These are phyloP conservation scores for Trametes polyzona DNA, from an alignment of 1,284 basidiomycete genomes.

Conservation along the genomic window DNA sequence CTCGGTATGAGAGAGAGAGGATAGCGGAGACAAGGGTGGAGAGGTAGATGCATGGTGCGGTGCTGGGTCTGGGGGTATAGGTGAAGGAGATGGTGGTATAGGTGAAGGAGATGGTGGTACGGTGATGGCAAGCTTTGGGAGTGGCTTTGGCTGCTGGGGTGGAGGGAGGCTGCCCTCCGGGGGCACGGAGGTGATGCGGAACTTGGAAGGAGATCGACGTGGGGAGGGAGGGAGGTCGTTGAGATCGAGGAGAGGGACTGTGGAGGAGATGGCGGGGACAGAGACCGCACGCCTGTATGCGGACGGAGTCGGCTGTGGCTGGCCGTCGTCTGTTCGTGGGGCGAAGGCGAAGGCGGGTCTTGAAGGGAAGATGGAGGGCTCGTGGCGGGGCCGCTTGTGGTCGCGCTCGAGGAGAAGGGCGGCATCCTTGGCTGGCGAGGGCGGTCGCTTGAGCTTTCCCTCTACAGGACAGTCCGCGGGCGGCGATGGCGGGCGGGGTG, in stretches of 20 bases:
- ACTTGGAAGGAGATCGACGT: slow-evolving; percentile 19
- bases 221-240: slow-evolving; percentile 24
- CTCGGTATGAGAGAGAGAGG: slow-evolving; percentile 34
- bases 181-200: slow-evolving; percentile 25
- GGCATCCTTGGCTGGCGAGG: slow-evolving; percentile 21
- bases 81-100: background rate
- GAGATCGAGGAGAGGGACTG: slow-evolving; percentile 21
- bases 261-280: slow-evolving; percentile 10
- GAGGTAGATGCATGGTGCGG: slow-evolving; percentile 1
- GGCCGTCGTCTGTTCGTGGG: background rate
- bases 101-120: background rate
- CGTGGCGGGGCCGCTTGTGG: slow-evolving; percentile 23
- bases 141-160: no score
- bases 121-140: background rate
- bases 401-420: slow-evolving; percentile 15
- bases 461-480: background rate
- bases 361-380: slow-evolving; percentile 1
- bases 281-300: slow-evolving; percentile 18
- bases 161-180: background rate
- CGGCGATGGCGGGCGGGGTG: background rate
- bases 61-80: background rate
- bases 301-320: slow-evolving; percentile 1
- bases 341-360: slow-evolving; percentile 2
- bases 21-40: slow-evolving; percentile 40
- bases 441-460: slow-evolving; percentile 23